Conservation (phyloP, 1,284 basidiomycete species). For the Moesziomyces sp. region DNA sequence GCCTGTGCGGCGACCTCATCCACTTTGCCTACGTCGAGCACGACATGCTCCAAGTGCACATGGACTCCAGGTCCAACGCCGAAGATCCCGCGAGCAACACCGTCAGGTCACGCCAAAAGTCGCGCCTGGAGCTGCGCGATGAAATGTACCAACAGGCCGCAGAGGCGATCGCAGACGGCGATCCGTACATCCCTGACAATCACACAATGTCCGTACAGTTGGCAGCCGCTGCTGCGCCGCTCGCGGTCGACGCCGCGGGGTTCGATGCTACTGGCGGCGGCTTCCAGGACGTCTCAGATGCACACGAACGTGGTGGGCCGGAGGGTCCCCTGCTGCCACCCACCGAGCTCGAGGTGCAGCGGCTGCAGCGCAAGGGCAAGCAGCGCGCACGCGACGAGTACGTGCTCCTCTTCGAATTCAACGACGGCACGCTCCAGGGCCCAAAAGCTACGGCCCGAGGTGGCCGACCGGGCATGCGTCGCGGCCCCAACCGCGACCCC, state of each 20-base stretch:
- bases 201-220: conserved; percentile 13
- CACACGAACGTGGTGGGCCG: conserved; percentile 15
- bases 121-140: conserved; percentile 24
- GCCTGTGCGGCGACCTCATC: conserved; percentile 82
- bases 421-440: conserved; percentile 68
- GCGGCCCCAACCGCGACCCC: conserved; percentile 35
- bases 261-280: conserved; percentile 43
- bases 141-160: conserved; percentile 49
- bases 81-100: conserved; percentile 38
- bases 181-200: conserved; percentile 20
- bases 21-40: conserved; percentile 83
- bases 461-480: conserved; percentile 48
- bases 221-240: background rate
- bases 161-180: conserved; percentile 23
- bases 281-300: conserved; percentile 44
- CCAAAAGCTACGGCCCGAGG: conserved; percentile 68
- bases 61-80: conserved; percentile 56
- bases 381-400: conserved; percentile 56
- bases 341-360: conserved; percentile 38
- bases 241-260: conserved; percentile 31
- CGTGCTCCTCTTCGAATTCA: conserved; percentile 69
- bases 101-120: conserved; percentile 25
- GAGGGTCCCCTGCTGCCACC: conserved; percentile 29
- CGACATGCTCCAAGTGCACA: conserved; percentile 75
- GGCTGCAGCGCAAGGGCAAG: conserved; percentile 40